Evolutionary conservation across 495 filamentous ascomycete genomes (phyloP), one percentile per base, ranked within the genome.

Genomic region (Penicillium antarcticum): DNA sequence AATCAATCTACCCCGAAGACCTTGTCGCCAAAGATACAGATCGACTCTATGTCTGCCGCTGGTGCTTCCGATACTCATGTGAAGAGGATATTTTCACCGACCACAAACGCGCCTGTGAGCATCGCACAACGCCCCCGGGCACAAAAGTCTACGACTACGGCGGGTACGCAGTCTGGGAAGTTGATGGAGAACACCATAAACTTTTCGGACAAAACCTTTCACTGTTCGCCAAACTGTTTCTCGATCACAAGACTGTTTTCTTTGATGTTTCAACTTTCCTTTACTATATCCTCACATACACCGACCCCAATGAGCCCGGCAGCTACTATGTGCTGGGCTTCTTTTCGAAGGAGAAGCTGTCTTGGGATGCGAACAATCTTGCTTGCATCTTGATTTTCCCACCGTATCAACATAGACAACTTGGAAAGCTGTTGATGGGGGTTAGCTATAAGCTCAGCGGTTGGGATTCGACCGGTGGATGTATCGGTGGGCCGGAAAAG

Each of bases 341-440:
- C 80, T 99, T 96, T 78, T 92, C 87, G 18, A 97, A 97, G 63
- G 94, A 99, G 72, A 97, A 97, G 61, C 86, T 96, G 70, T 94
- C 89, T 4, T 99, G 94, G 94, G 94, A 99, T 62, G 89, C 94
- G 58, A 97, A 97, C 67, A 99, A 97, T 56, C 81, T 99, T 0
- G 94, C 94, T 3, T 99, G 94, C 64, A 99, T 99, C 52, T 76
- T 97, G 19, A 80, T 99, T 10, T 97, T 99, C 64, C 94, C 95
- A 2, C 94, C 94, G 1, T 97, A 92, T 80, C 94, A 97, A 65
- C 82, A 86, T 44, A 89, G 87, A 55, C 90, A 91, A 12, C 80
- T 97, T 3, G 94, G 94, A 7, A 85, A 90, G 49, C 72, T 97
- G 40, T 79, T 99, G 41, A 97, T 97, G 83, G 90, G 89, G 35